Conservation (phyloP, 75 land plant species). For the Selaginella moellendorffii region DNA sequence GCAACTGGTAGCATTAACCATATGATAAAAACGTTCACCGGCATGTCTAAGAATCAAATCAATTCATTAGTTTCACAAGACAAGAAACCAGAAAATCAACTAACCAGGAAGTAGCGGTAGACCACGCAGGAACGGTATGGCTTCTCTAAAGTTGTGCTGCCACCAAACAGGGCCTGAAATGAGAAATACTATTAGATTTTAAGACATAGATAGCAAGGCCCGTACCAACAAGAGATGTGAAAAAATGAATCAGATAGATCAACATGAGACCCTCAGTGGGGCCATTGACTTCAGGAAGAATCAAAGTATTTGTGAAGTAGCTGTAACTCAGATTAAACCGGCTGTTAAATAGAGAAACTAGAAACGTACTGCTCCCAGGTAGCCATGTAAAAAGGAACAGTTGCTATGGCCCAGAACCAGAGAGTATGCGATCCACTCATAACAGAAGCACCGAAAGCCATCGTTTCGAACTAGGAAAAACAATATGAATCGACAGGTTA, state of each 20-base stretch:
- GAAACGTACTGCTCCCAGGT: slow-evolving; percentile 96
- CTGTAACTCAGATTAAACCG: slow-evolving; percentile 15
- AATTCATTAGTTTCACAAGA: not conserved
- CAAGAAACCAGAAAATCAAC: not conserved
- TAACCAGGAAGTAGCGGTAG: slow-evolving; percentile 58
- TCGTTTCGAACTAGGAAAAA: slow-evolving; percentile 60
- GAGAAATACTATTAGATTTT: not conserved
- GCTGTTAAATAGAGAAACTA: not conserved
- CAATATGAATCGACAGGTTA: not conserved
- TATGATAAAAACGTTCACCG: slow-evolving; percentile 33
- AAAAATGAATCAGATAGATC: slow-evolving; percentile 63
- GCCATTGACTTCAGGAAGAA: slow-evolving; percentile 89
- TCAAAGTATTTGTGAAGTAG: slow-evolving; percentile 67
- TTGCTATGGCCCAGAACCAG: slow-evolving; percentile 83
- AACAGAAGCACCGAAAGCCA: slow-evolving; percentile 82
- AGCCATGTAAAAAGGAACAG: slow-evolving; percentile 84
- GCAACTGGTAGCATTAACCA: slow-evolving; percentile 37
- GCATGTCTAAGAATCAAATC: slow-evolving; percentile 39
- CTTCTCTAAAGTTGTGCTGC: slow-evolving; percentile 45
- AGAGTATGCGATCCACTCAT: slow-evolving; percentile 73
- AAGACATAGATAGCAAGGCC: not conserved
- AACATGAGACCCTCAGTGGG: slow-evolving; percentile 96
- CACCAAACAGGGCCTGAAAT: slow-evolving; percentile 82
- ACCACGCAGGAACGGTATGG: slow-evolving; percentile 37
- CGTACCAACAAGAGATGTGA: slow-evolving; percentile 74